These are phyloP conservation scores for Pelargonium fulgidum DNA, from an alignment of 441 rosid species.

Conservation along the genomic window DNA sequence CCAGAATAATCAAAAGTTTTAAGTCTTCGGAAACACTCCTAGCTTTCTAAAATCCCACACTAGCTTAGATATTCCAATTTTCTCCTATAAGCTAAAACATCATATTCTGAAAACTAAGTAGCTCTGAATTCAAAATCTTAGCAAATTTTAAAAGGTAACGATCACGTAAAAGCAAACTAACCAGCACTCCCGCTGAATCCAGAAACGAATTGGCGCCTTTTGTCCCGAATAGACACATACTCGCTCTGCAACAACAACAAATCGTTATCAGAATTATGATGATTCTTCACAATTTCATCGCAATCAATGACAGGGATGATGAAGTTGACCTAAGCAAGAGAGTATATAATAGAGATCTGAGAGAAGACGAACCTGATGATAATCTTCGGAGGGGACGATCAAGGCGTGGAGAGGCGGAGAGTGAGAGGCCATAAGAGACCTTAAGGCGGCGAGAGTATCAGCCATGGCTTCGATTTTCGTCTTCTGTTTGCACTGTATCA, in stretches of 20 bases:
- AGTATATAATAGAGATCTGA: not conserved
- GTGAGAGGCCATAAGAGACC: conserved; percentile 86
- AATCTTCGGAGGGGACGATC: conserved; percentile 82
- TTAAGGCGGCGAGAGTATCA: conserved; percentile 50
- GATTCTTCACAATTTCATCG: not conserved
- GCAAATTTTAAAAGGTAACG: too few species aligned
- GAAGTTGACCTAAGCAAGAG: not conserved
- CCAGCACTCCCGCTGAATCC: conserved; percentile 92
- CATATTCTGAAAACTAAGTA: not conserved
- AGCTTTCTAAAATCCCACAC: not conserved
- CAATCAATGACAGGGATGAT: not conserved
- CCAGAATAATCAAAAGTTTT: not conserved
- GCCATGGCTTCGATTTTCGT: conserved; percentile 36
- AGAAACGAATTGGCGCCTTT: conserved; percentile 79
- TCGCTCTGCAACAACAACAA: conserved; percentile 52
- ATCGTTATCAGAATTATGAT: not conserved
- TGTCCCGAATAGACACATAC: conserved; percentile 77
- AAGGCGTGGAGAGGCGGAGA: conserved; percentile 86
- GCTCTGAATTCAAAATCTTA: not conserved
- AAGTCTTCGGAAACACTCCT: not conserved
- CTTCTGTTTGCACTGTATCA: too few species aligned
- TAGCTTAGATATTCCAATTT: not conserved
- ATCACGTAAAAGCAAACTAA: conserved; percentile 23
- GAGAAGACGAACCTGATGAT: conserved; percentile 58
- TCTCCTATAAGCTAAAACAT: not conserved